These are phyloP conservation scores for Thielaviopsis euricoi DNA, from an alignment of 2,329 filamentous ascomycete genomes.

Conservation along the genomic window DNA sequence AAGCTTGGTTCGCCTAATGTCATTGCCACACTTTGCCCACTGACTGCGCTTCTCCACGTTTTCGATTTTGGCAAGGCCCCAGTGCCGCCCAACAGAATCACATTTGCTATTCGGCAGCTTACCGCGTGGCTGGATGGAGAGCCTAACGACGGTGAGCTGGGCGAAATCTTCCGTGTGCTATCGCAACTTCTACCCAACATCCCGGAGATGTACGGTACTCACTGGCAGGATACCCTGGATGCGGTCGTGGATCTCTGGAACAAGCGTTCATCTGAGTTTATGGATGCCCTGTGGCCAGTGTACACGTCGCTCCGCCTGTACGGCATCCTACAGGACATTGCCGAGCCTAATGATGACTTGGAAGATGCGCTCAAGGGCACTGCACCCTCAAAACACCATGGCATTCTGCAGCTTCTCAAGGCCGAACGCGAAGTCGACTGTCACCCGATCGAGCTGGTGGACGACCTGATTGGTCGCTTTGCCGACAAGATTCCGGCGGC, in stretches of 20 bases:
- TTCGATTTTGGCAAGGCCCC: conserved; percentile 37
- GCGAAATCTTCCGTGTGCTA: conserved; percentile 39
- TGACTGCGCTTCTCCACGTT: conserved; percentile 34
- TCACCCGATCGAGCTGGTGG: background rate
- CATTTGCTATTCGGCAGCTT: conserved; percentile 71
- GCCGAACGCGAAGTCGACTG: conserved; percentile 17
- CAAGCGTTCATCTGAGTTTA: background rate
- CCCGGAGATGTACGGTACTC: conserved; percentile 68
- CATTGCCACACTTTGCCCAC: conserved; percentile 31
- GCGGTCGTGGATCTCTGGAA: conserved; percentile 19
- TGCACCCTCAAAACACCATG: conserved; percentile 22
- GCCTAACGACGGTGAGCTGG: conserved; percentile 25
- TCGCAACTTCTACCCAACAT: conserved; percentile 53
- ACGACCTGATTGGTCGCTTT: background rate
- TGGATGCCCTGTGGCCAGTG: conserved; percentile 19
- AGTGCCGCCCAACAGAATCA: conserved; percentile 49
- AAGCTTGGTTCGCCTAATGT: conserved; percentile 27
- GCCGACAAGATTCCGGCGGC: background rate
- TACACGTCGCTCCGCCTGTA: conserved; percentile 60
- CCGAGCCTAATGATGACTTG: conserved; percentile 74
- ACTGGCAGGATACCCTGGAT: conserved; percentile 57
- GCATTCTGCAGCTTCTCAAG: conserved; percentile 48
- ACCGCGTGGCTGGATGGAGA: conserved; percentile 48
- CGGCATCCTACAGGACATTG: conserved; percentile 41
- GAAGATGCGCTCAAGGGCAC: conserved; percentile 47